A percentile compares a stretch with the other conserved stretches of the same genome.
phyloP scores from a whole-genome alignment of 768 basidiomycete genomes.

The Pisolithus sp. region DNA sequence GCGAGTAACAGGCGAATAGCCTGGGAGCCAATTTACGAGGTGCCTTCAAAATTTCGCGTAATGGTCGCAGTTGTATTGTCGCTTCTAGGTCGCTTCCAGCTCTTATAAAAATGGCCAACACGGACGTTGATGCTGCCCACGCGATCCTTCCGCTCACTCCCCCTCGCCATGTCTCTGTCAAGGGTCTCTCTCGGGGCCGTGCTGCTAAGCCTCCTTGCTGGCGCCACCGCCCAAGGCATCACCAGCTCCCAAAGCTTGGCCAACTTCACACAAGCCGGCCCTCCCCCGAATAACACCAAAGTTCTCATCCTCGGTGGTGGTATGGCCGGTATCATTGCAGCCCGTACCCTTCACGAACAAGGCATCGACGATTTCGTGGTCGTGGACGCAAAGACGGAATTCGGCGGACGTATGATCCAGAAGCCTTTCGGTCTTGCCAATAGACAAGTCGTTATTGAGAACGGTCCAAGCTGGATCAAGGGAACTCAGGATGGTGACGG shows the following conservation, averaged over 20 bases:
- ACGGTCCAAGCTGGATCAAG: conserved; percentile 59
- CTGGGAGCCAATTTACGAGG: too few species aligned
- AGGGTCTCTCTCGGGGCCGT: conserved; percentile 1
- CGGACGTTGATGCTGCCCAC: too few species aligned
- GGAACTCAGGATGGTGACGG: conserved; percentile 45
- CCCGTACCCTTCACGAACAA: conserved; percentile 47
- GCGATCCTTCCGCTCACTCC: too few species aligned
- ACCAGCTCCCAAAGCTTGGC: neutral
- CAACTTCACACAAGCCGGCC: conserved; percentile 1
- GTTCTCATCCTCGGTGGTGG: conserved; percentile 64
- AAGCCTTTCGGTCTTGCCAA: conserved; percentile 35
- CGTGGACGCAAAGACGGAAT: conserved; percentile 48
- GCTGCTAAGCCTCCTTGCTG: conserved; percentile 1
- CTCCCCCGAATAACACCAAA: conserved; percentile 15
- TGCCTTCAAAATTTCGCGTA: too few species aligned
- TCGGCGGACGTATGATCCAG: conserved; percentile 58
- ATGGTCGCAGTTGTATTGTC: too few species aligned
- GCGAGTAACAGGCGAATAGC: too few species aligned
- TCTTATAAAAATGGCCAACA: too few species aligned
- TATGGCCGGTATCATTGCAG: conserved; percentile 59
- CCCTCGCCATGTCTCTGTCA: conserved; percentile 11
- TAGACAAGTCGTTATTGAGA: conserved; percentile 42
- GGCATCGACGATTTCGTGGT: conserved; percentile 56
- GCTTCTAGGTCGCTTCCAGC: too few species aligned
- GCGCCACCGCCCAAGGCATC: conserved; percentile 3